A percentile compares a stretch with the other conserved stretches of the same genome.
These are phyloP conservation scores for Phialocephala subalpina DNA, from an alignment of 2,329 filamentous ascomycete genomes.

Conservation along the genomic window DNA sequence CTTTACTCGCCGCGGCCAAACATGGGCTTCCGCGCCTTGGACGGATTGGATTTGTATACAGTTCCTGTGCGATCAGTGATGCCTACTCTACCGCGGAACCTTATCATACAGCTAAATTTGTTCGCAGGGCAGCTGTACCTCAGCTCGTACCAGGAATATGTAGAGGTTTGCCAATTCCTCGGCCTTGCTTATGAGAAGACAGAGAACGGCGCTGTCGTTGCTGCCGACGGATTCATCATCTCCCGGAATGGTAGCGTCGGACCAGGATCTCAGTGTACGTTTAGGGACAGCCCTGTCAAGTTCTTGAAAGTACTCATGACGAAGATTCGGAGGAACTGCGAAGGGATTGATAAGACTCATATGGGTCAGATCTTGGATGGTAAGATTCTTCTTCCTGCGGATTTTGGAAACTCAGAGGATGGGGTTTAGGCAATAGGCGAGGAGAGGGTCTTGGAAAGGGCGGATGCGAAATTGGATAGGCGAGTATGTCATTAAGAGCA, in stretches of 20 bases:
- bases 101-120: conserved; percentile 61
- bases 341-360: conserved; percentile 53
- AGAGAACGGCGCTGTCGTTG: conserved; percentile 29
- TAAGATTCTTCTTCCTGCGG: conserved; percentile 34
- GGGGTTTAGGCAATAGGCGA: not conserved
- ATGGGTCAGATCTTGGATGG: conserved; percentile 51
- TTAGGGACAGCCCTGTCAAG: conserved; percentile 49
- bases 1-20: conserved; percentile 58
- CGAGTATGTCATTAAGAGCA: too few species aligned
- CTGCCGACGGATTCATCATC: conserved; percentile 46
- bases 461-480: too few species aligned
- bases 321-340: conserved; percentile 45
- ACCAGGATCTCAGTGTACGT: conserved; percentile 22
- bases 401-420: conserved; percentile 15
- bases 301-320: conserved; percentile 50
- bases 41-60: conserved; percentile 55
- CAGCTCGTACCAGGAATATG: conserved; percentile 60
- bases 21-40: conserved; percentile 49
- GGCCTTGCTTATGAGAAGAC: conserved; percentile 51
- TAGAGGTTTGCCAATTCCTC: conserved; percentile 52
- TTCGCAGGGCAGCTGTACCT: conserved; percentile 76
- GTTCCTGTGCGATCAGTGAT: conserved; percentile 39
- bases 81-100: conserved; percentile 26
- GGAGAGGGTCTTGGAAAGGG: too few species aligned
- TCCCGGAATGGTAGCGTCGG: conserved; percentile 1